Evolutionary conservation across 1,139 yeast species (phyloP).

Genomic region (Hemisphaericaspora lyxosophila): DNA sequence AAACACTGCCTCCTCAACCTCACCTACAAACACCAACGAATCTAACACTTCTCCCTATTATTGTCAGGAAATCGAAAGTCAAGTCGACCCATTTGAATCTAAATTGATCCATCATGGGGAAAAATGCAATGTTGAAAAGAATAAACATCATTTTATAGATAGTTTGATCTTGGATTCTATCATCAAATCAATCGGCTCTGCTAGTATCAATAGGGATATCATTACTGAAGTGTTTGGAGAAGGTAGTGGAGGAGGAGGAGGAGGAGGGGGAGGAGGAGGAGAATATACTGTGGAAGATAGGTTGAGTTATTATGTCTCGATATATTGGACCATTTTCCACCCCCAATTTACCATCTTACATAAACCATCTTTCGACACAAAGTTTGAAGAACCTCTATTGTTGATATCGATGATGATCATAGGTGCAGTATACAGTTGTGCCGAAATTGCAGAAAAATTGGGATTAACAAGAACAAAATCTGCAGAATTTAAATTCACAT

Average conservation of each 20-base stretch:
- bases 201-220: neutral
- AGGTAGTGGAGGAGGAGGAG: constrained; percentile 12
- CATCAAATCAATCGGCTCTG: constrained; percentile 14
- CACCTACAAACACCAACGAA: constrained; percentile 39
- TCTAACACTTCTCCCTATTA: constrained; percentile 27
- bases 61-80: constrained; percentile 8
- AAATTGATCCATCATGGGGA: constrained; percentile 20
- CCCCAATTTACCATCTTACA: constrained; percentile 64
- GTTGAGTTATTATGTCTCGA: constrained; percentile 26
- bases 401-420: constrained; percentile 56
- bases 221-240: constrained; percentile 24
- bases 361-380: constrained; percentile 61
- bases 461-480: constrained; percentile 18
- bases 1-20: constrained; percentile 27
- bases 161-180: constrained; percentile 16
- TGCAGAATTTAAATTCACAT: constrained; percentile 28
- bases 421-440: constrained; percentile 43
- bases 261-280: constrained; percentile 15
- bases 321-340: constrained; percentile 61
- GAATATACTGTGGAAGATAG: constrained; percentile 26
- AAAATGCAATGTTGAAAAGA: constrained; percentile 23
- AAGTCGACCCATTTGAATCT: constrained; percentile 16
- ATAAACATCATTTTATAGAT: constrained; percentile 32
- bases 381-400: constrained; percentile 51
- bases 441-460: constrained; percentile 13